A percentile compares a stretch with the other conserved stretches of the same genome.
These are phyloP conservation scores for Neohortaea acidophila DNA, from an alignment of 495 filamentous ascomycete genomes.

Conservation along the genomic window DNA sequence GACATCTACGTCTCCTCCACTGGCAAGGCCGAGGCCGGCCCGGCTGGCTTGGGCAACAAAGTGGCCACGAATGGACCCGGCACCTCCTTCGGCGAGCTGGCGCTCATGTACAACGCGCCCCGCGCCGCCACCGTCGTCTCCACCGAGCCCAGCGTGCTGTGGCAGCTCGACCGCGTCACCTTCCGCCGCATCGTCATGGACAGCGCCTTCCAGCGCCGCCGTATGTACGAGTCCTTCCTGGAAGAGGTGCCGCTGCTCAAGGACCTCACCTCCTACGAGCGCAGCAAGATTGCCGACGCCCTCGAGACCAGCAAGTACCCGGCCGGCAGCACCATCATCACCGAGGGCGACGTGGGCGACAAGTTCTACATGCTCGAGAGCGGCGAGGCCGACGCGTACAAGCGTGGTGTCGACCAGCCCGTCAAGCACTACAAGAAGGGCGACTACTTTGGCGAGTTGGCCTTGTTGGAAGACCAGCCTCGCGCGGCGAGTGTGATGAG, in stretches of 20 bases:
- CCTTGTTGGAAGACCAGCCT: constrained; percentile 81
- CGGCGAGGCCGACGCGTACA: constrained; percentile 78
- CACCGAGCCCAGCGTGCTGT: constrained; percentile 66
- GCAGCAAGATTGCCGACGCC: constrained; percentile 92
- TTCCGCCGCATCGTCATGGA: constrained; percentile 98
- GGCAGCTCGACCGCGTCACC: constrained; percentile 88
- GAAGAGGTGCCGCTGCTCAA: constrained; percentile 86
- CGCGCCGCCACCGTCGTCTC: constrained; percentile 92
- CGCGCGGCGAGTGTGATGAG: constrained; percentile 81
- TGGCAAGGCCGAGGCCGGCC: constrained; percentile 67
- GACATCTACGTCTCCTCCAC: constrained; percentile 76
- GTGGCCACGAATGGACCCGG: constrained; percentile 74
- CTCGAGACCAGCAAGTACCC: constrained; percentile 79
- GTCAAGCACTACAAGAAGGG: constrained; percentile 76
- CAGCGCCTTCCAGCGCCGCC: constrained; percentile 83
- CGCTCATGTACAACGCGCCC: constrained; percentile 96
- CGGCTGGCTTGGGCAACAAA: constrained; percentile 68
- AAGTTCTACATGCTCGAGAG: constrained; percentile 84
- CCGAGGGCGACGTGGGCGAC: constrained; percentile 80
- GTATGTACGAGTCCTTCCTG: constrained; percentile 96
- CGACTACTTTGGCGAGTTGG: constrained; percentile 93
- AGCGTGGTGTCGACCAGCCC: constrained; percentile 45
- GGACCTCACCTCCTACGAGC: constrained; percentile 74
- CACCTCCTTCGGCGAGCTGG: constrained; percentile 93
- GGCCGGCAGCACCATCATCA: constrained; percentile 67